Evolutionary conservation across 306 rosid species (phyloP), one percentile per base, ranked within the genome.

Genomic region (Oxytropis ochrocephala): DNA sequence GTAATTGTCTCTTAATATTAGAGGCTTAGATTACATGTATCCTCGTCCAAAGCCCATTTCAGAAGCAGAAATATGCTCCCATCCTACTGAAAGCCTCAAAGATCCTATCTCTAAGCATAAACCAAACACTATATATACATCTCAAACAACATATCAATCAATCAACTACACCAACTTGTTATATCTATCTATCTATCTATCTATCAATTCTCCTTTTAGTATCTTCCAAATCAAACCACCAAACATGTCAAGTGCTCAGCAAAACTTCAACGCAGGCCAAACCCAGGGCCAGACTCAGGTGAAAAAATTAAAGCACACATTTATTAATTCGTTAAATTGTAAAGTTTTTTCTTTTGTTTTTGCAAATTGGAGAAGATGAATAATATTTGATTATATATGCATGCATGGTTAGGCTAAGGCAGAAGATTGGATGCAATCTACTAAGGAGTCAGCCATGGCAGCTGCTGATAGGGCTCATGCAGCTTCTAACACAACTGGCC

Each of bases 181-280:
- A 43, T 0, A 67, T 21, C 24, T 21, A 36, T 62, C 65, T 39
- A 55, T 60, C 58, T 24, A 3, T 53, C 10, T 0, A 24, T 24
- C 29, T 24, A 24, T 24, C 29, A 1, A 24, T 24, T 24, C 0
- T 24, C 29, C 29, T 24, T 24, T 66, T 51, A 0, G 1, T 65
- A 4, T 3, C 60, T 54, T 32, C 24, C 59, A 38, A 54, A 9
- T 10, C 11, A 32, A 60, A 39, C 11, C 21, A 38, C 7, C 21
- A 30, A 61, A 78, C 7, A 91, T 91, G 95, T 64, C 96, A 5
- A 87, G 55, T 69, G 29, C 70, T 35, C 88, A 88, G 14, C 87
- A 86, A 73, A 67, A 14, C 55, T 59, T 78, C 75, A 77, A 54
- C 42, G 76, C 76, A 14, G 85, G 83, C 81, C 83, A 86, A 77